Base-by-base conservation (phyloP, 768 basidiomycete genomes). In the Daedaleopsis nitida region DNA sequence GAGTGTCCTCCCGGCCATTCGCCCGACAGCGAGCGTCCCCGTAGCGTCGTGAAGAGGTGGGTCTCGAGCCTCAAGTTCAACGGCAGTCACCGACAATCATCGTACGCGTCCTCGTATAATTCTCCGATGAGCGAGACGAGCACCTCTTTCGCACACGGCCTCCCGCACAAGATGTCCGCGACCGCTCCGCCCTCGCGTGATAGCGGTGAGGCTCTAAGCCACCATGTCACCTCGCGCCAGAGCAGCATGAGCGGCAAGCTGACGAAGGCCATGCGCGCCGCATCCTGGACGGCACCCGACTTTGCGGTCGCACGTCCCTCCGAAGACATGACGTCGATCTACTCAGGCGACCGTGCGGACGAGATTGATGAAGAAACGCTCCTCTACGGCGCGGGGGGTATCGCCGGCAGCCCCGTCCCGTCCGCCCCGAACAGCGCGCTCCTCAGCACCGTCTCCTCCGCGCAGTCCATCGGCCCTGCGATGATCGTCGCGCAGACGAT, bases 281-380 rank as follows among this genome's bases (percentile, higher is more conserved):
- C 86, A 52, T 87, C 86, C 66, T 88, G 86, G 87, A 86, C 84
- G 0, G 85, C 76, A 12, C 70, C 78, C 16, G 76, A 74, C 65
- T 79, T 70, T 69, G 69, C 70, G 68, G 69, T 72, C 16, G 63
- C 51, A 55, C 70, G 62, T 69, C 76, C 60, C 50, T 77, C 70
- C 73, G 78, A 78, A 48, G 78, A 79, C 45, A 73, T 79, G 65
- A 75, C 70, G 44, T 80, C 78, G 57, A 62, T 83, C 49, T 76
- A 82, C 59, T 79, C 77, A 14, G 78, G 74, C 34, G 80, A 81
- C 58, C 66, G 65, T 23, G 60, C 55, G 24, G 76, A 78, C 43
- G 82, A 77, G 12, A 66, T 78, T 45, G 79, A 83, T 64, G 82
- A 83, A 32, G 82, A 83, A 59, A 81, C 81, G 37, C 80, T 82